Conservation (phyloP, 192 early-diverging fungal species). For the Coemansia sp. region DNA sequence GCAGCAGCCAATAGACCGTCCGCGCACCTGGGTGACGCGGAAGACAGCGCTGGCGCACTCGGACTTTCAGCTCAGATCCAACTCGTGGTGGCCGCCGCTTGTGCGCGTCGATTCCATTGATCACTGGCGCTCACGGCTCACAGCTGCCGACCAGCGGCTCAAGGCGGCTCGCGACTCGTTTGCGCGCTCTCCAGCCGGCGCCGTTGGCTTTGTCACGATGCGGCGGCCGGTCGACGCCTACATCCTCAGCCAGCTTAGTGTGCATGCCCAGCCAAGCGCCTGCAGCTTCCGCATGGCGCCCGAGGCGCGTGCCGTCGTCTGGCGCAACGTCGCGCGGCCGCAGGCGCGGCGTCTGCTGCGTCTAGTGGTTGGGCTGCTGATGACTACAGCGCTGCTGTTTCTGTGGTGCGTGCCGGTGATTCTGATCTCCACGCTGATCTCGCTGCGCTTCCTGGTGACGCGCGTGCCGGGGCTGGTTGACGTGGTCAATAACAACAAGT, state of each 20-base stretch:
- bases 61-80: not conserved
- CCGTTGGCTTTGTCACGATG: conserved; percentile 76
- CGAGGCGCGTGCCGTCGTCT: conserved; percentile 71
- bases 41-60: not conserved
- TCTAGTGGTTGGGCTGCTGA: conserved; percentile 56
- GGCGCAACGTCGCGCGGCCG: conserved; percentile 65
- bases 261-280: conserved; percentile 62
- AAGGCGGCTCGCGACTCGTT: conserved; percentile 39
- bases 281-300: conserved; percentile 66
- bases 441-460: conserved; percentile 62
- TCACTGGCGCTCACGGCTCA: conserved; percentile 58
- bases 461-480: conserved; percentile 61
- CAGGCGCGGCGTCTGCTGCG: conserved; percentile 60
- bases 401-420: conserved; percentile 74
- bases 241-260: conserved; percentile 64
- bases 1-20: conserved; percentile 10
- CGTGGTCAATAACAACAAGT: conserved; percentile 58
- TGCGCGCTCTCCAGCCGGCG: conserved; percentile 18
- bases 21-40: not conserved
- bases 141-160: conserved; percentile 54
- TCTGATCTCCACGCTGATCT: conserved; percentile 67
- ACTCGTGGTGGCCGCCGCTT: conserved; percentile 16
- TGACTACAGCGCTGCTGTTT: conserved; percentile 65
- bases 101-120: conserved; percentile 63
- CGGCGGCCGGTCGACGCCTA: conserved; percentile 65